Conservation (phyloP, 352 stramenopile genomes). For the Phytophthora tentaculata region DNA sequence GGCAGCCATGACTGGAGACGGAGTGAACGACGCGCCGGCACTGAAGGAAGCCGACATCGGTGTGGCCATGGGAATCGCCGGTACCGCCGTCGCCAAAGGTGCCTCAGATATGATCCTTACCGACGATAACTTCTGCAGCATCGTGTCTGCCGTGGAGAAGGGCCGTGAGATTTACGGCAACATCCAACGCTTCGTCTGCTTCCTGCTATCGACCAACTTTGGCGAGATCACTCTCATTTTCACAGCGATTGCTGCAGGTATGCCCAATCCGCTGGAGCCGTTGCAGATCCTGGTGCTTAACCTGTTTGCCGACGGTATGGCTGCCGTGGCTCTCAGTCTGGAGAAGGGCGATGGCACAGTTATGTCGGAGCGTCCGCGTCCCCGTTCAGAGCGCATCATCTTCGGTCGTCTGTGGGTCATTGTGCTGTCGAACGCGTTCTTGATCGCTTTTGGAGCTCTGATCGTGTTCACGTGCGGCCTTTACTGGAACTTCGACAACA, state of each 20-base stretch:
- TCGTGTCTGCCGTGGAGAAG: conserved; percentile 96
- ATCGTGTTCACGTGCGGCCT: conserved; percentile 68
- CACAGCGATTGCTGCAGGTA: conserved; percentile 64
- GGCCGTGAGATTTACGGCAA: conserved; percentile 97
- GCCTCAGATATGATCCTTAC: conserved; percentile 98
- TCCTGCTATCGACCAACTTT: conserved; percentile 97
- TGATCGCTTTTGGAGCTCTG: conserved; percentile 61
- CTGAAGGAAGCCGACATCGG: conserved; percentile 96
- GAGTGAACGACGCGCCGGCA: conserved; percentile 98
- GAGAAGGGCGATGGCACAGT: conserved; percentile 76
- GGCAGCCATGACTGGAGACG: conserved; percentile 97
- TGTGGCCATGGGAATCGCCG: conserved; percentile 97
- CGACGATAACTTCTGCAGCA: conserved; percentile 98
- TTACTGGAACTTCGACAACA: conserved; percentile 74
- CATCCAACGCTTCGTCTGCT: conserved; percentile 98
- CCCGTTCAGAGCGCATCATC: conserved; percentile 66
- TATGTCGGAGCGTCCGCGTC: conserved; percentile 67
- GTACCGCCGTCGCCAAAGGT: conserved; percentile 97
- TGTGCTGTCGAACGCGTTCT: conserved; percentile 67
- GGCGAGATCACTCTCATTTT: conserved; percentile 92
- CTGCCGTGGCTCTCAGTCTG: conserved; percentile 70
- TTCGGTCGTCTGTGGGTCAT: conserved; percentile 72
- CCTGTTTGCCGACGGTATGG: conserved; percentile 96
- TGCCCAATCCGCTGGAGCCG: conserved; percentile 91
- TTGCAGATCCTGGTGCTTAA: conserved; percentile 98